phyloP scores from a whole-genome alignment of 495 filamentous ascomycete species.

The Aspergillus egyptiacus region DNA sequence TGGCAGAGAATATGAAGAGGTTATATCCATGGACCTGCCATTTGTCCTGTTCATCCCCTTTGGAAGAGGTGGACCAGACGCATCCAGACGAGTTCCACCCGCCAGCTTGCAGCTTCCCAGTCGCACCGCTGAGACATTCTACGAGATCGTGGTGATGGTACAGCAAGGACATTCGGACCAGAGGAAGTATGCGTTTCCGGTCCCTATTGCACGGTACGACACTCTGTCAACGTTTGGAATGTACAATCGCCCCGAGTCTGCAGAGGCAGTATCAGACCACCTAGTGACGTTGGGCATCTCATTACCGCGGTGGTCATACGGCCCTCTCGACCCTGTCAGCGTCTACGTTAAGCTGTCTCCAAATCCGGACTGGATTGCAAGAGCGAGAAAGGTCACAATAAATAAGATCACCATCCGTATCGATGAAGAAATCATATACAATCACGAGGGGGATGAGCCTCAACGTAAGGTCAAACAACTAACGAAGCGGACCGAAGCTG shows the following conservation, averaged over 20 bases:
- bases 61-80: slow-evolving; percentile 81
- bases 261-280: slow-evolving; percentile 79
- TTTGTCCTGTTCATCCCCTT: slow-evolving; percentile 97
- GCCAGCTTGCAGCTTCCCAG: slow-evolving; percentile 87
- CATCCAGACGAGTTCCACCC: slow-evolving; percentile 80
- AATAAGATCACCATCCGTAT: slow-evolving; percentile 89
- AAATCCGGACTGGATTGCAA: slow-evolving; percentile 83
- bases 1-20: slow-evolving; percentile 77
- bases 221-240: slow-evolving; percentile 97
- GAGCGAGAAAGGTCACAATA: slow-evolving; percentile 89
- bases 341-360: slow-evolving; percentile 91
- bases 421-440: slow-evolving; percentile 95
- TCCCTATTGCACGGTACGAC: slow-evolving; percentile 88
- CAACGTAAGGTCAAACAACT: slow-evolving; percentile 83
- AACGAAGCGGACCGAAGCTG: slow-evolving; percentile 72
- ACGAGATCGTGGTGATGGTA: slow-evolving; percentile 92
- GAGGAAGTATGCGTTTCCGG: slow-evolving; percentile 84
- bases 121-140: slow-evolving; percentile 90
- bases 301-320: slow-evolving; percentile 92
- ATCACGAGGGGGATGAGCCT: slow-evolving; percentile 96
- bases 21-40: slow-evolving; percentile 95
- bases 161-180: slow-evolving; percentile 83
- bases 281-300: slow-evolving; percentile 87
- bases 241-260: slow-evolving; percentile 93
- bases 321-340: slow-evolving; percentile 87